Conservation (phyloP, 208 protist species). For the Acanthamoeba castellanii region DNA sequence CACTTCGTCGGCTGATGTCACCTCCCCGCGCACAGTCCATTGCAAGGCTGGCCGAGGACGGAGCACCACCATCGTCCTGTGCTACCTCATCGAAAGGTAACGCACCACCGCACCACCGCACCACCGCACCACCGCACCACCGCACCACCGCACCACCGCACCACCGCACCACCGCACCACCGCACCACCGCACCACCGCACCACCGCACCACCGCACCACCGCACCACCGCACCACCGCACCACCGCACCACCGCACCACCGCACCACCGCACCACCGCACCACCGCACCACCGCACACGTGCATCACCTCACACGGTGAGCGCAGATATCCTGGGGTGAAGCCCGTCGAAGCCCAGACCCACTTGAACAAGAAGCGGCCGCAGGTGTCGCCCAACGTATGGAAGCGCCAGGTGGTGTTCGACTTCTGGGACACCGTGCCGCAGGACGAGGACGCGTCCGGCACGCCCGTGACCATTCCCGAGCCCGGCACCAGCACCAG, state of each 20-base stretch:
- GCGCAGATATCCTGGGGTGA: background rate
- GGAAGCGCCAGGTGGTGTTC: constrained; percentile 34
- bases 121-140: background rate
- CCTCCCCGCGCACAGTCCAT: background rate
- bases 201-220: background rate
- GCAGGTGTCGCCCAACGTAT: constrained; percentile 47
- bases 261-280: background rate
- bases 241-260: background rate
- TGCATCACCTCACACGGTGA: too few species aligned
- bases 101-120: background rate
- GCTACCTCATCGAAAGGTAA: constrained; percentile 55
- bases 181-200: background rate
- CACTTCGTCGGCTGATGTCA: background rate
- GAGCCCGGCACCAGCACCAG: background rate
- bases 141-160: background rate
- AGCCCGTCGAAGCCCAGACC: background rate
- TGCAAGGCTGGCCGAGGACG: constrained; percentile 53
- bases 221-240: background rate
- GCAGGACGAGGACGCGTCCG: background rate
- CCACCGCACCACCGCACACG: background rate
- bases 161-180: background rate
- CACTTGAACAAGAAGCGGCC: constrained; percentile 23
- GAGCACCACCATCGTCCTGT: constrained; percentile 43
- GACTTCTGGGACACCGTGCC: constrained; percentile 31
- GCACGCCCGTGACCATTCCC: background rate